Evolutionary conservation across 345 rosid species (phyloP).

Genomic region (Arabis alpina): DNA sequence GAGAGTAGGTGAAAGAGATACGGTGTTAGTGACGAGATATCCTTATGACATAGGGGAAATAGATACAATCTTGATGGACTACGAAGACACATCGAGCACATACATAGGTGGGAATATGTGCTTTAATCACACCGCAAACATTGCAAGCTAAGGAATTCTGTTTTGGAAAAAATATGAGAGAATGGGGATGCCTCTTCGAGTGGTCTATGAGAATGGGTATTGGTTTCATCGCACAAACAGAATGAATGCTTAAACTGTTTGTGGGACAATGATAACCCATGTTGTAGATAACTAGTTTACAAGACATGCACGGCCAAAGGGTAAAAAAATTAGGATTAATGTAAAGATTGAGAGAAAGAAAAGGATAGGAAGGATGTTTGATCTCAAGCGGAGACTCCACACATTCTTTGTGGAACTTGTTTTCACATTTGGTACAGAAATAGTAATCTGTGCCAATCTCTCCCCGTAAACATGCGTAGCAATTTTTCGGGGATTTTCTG

Average conservation of each 20-base stretch:
- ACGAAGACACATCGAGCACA: neutral
- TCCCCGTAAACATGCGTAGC: too few species aligned
- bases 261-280: too few species aligned
- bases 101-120: neutral
- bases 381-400: neutral
- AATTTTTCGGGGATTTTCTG: too few species aligned
- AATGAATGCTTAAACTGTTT: too few species aligned
- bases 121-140: neutral
- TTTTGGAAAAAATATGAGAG: constrained; percentile 6
- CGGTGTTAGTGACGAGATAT: constrained; percentile 20
- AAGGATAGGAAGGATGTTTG: too few species aligned
- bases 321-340: too few species aligned
- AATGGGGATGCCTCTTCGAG: constrained; percentile 10
- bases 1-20: neutral
- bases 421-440: neutral
- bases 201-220: neutral
- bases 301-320: too few species aligned
- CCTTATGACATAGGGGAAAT: neutral
- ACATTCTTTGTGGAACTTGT: neutral
- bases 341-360: too few species aligned
- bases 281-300: too few species aligned
- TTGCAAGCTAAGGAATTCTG: neutral
- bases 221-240: neutral
- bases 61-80: constrained; percentile 19
- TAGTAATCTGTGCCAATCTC: too few species aligned